Evolutionary conservation across 352 stramenopile species (phyloP).

Genomic region (Phytophthora meadii): DNA sequence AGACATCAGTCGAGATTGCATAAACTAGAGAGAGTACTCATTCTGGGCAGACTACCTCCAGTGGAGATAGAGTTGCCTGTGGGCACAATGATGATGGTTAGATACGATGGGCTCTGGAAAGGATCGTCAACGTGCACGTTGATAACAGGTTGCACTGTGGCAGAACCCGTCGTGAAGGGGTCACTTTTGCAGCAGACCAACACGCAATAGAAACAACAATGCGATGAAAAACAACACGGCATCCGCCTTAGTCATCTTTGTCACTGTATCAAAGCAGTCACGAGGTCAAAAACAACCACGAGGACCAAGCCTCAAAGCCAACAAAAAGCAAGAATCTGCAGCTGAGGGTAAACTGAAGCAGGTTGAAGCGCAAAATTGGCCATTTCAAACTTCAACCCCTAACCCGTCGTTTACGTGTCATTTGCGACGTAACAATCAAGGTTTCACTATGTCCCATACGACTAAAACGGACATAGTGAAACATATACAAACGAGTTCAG

Average conservation of each 20-base stretch:
- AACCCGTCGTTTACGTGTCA: conserved; percentile 32
- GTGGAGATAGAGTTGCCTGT: too few species aligned
- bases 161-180: conserved; percentile 2
- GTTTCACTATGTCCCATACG: neutral
- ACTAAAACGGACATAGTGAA: conserved; percentile 21
- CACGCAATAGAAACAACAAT: neutral
- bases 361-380: conserved; percentile 25
- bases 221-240: neutral
- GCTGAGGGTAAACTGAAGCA: conserved; percentile 14
- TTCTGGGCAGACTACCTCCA: too few species aligned
- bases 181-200: neutral
- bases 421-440: neutral
- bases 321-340: neutral
- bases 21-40: too few species aligned
- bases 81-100: conserved; percentile 3
- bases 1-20: too few species aligned
- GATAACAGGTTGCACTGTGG: neutral
- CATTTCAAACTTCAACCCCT: conserved; percentile 35
- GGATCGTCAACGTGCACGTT: conserved; percentile 8
- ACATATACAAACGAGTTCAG: conserved; percentile 32
- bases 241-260: conserved; percentile 3
- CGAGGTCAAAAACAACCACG: neutral
- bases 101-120: neutral
- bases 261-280: neutral
- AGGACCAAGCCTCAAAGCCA: neutral